phyloP scores from a whole-genome alignment of 2,329 filamentous ascomycete genomes.

The Massarina eburnea region DNA sequence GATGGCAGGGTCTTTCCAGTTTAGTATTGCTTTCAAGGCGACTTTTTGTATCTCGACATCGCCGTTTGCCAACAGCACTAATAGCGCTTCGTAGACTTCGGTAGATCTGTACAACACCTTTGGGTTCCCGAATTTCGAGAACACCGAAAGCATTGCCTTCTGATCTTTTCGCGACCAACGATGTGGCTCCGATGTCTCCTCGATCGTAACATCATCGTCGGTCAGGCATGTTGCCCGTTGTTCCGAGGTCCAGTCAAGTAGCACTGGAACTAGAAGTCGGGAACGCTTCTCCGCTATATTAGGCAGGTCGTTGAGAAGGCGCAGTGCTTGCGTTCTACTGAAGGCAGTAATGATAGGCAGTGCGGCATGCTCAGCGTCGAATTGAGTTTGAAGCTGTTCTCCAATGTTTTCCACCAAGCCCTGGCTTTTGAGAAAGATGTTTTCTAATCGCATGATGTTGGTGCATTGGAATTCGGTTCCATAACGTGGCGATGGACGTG shows the following conservation, averaged over 20 bases:
- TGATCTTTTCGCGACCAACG: conserved; percentile 78
- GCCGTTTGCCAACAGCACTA: conserved; percentile 79
- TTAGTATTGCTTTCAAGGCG: conserved; percentile 78
- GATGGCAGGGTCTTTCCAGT: conserved; percentile 82
- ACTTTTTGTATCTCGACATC: conserved; percentile 87
- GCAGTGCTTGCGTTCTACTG: conserved; percentile 76
- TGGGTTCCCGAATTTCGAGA: conserved; percentile 84
- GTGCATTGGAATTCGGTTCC: conserved; percentile 83
- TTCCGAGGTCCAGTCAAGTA: conserved; percentile 71
- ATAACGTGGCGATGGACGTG: conserved; percentile 28
- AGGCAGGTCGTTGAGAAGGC: conserved; percentile 73
- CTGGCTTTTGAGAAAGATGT: conserved; percentile 18
- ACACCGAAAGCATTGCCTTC: conserved; percentile 77
- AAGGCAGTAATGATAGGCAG: conserved; percentile 55
- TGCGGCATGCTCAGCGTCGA: conserved; percentile 64
- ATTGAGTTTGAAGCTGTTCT: conserved; percentile 62
- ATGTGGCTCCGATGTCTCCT: conserved; percentile 7
- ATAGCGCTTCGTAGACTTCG: conserved; percentile 73
- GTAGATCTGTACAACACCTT: conserved; percentile 76
- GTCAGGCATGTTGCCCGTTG: conserved; percentile 10
- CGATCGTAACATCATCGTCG: conserved; percentile 18
- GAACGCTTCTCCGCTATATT: conserved; percentile 82
- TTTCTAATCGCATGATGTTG: conserved; percentile 62
- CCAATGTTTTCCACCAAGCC: conserved; percentile 18
- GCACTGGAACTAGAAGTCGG: conserved; percentile 78